A percentile compares a stretch with the other conserved stretches of the same genome.
These are phyloP conservation scores for Plasmodium sp. DNA, from an alignment of 169 alveolate species.

Conservation along the genomic window DNA sequence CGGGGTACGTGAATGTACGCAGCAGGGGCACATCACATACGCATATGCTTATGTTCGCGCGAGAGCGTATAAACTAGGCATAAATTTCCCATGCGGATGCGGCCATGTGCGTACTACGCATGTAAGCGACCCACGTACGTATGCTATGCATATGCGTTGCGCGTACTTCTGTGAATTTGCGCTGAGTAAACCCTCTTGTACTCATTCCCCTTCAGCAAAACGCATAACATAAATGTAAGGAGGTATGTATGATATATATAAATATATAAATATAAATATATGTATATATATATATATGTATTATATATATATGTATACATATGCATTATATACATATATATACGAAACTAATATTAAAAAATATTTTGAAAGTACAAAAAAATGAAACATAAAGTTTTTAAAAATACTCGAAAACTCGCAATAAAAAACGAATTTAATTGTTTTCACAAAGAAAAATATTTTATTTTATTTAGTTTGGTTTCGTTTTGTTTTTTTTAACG, in stretches of 20 bases:
- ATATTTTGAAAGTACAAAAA: constrained; percentile 4
- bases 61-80: neutral
- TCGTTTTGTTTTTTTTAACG: neutral
- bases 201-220: neutral
- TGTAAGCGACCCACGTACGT: neutral
- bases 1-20: neutral
- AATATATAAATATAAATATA: neutral
- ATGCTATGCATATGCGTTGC: neutral
- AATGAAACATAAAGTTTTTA: constrained; percentile 1
- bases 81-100: neutral
- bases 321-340: neutral
- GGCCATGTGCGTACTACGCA: neutral
- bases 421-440: constrained; percentile 18
- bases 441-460: neutral
- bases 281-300: neutral
- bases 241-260: neutral
- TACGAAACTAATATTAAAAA: neutral
- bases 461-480: neutral
- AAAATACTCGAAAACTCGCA: neutral
- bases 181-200: neutral
- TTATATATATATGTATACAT: neutral
- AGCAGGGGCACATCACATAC: neutral
- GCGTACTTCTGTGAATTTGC: neutral
- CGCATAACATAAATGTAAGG: neutral
- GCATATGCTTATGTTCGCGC: neutral